Evolutionary conservation across 2,329 filamentous ascomycete genomes (phyloP).

Genomic region (Pleurostoma richardsiae): DNA sequence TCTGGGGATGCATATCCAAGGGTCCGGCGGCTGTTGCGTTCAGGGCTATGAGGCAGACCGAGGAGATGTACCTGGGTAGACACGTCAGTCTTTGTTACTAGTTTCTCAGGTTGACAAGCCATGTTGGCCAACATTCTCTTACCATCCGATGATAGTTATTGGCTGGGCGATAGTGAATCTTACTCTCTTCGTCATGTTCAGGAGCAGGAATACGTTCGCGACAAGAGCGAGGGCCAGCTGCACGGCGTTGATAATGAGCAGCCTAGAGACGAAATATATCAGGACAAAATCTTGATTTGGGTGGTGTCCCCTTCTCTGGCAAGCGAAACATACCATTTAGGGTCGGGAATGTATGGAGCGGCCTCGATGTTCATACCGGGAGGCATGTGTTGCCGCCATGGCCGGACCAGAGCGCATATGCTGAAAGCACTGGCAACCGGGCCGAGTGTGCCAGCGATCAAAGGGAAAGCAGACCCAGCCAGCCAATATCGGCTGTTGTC

Average conservation of each 20-base stretch:
- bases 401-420: conserved; percentile 76
- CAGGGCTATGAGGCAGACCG: conserved; percentile 62
- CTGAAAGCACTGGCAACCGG: conserved; percentile 85
- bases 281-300: no score
- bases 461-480: conserved; percentile 61
- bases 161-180: conserved; percentile 80
- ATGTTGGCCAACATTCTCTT: conserved; percentile 23
- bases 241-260: conserved; percentile 69
- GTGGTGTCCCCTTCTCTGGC: no score
- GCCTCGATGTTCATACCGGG: conserved; percentile 40
- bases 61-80: conserved; percentile 45
- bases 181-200: conserved; percentile 80
- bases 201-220: conserved; percentile 75
- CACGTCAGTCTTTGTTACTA: conserved; percentile 27
- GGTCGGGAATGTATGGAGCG: conserved; percentile 57
- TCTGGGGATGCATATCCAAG: conserved; percentile 32
- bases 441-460: conserved; percentile 78
- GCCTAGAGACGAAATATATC: conserved; percentile 36
- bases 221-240: conserved; percentile 72
- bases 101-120: no score
- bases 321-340: conserved; percentile 52
- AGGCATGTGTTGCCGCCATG: conserved; percentile 62
- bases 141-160: conserved; percentile 78
- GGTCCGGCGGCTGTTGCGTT: conserved; percentile 60
- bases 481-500: conserved; percentile 55